Base-by-base conservation (phyloP, 106 monocot genomes). In the Iris macrosiphon region DNA sequence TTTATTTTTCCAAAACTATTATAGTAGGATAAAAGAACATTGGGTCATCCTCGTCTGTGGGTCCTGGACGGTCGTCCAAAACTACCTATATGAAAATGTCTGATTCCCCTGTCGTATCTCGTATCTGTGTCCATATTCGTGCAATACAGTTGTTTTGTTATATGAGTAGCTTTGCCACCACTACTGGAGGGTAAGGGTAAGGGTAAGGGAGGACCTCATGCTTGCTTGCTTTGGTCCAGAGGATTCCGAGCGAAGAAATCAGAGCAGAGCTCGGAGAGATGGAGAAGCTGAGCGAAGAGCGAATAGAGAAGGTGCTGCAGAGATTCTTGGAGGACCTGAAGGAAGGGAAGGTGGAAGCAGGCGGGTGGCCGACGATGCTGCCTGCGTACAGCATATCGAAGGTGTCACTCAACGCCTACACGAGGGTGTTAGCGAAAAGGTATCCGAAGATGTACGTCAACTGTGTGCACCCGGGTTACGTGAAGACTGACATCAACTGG, bases 301-400 rank as follows among this genome's bases (percentile, higher is more conserved):
- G 8, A 2, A 65, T 85, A 12, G 85, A 85, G 29, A 21, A 57
- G 0, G 19, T 73, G 26, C 64, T 85, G 27, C 31, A 39, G 9
- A 40, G 43, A 34, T 85, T 85, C 62, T 31, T 85, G 69, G 33
- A 73, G 31, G 80, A 77, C 65, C 35, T 73, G 27, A 74, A 77
- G 66, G 37, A 47, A 0, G 72, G 62, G 12, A 53, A 25, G 26
- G 63, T 80, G 13, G 65, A 85, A 40, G 55, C 12, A 2, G 39
- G 49, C 1, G 85, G 76, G 12, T 85, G 85, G 85, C 68, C 79
- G 3, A 52, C 20, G 31, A 80, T 75, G 68, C 43, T 79, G 37
- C 72, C 76, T 0, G 49, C 74, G 3, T 85, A 85, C 65, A 85
- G 69, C 45, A 68, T 80, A 15, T 85, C 80, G 13, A 85, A 85